phyloP scores from a whole-genome alignment of 2,329 filamentous ascomycete genomes.

The Chrysoporthe puriensis region DNA sequence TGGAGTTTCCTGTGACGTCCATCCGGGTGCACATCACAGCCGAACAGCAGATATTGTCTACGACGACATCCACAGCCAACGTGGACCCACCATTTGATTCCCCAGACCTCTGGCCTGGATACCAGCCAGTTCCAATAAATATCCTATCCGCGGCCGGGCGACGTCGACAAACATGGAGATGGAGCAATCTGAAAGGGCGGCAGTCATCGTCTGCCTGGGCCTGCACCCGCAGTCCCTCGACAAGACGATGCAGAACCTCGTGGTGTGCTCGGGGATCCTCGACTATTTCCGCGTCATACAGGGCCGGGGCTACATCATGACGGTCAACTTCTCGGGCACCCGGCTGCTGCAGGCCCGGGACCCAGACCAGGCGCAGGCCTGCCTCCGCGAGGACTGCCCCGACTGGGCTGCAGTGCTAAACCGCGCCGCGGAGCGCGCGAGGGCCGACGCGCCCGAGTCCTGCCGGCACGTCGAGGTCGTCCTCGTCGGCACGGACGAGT shows the following conservation, averaged over 20 bases:
- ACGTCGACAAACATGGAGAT: background rate
- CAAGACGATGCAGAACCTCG: conserved; percentile 24
- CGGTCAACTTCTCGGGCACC: conserved; percentile 35
- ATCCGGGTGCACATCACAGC: background rate
- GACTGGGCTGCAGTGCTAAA: conserved; percentile 21
- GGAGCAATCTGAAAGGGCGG: conserved; percentile 16
- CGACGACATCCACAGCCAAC: background rate
- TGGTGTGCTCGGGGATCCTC: conserved; percentile 24
- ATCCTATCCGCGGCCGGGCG: background rate
- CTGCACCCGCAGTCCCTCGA: conserved; percentile 19
- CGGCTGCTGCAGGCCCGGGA: conserved; percentile 37
- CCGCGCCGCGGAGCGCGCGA: conserved; percentile 21
- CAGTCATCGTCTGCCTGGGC: conserved; percentile 23
- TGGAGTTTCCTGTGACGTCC: background rate
- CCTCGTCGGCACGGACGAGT: conserved; percentile 22
- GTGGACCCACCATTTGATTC: background rate
- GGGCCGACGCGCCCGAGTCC: conserved; percentile 11
- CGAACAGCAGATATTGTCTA: background rate
- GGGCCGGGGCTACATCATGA: conserved; percentile 24
- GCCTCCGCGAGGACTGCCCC: conserved; percentile 23
- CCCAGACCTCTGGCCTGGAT: background rate
- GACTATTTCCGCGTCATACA: conserved; percentile 25
- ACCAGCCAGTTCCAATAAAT: background rate
- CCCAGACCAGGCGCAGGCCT: conserved; percentile 28
- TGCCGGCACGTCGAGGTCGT: conserved; percentile 21